Percentiles rank a stretch among this genome's conserved stretches.
Conservation (phyloP, 2,329 filamentous ascomycete genomes). For the Blastomyces silverae region DNA sequence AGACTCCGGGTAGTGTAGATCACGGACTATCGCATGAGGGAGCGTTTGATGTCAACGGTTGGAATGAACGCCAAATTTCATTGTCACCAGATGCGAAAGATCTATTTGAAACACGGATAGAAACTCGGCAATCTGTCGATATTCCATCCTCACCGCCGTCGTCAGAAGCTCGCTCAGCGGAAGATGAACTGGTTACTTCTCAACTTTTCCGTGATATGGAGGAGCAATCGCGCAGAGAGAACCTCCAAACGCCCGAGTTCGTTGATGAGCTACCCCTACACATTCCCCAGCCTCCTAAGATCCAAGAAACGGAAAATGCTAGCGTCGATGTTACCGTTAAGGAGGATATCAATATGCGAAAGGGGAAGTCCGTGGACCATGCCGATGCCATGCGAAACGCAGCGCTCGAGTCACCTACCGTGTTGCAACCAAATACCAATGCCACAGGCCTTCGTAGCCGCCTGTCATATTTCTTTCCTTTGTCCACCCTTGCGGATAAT, state of each 20-base stretch:
- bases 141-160: background rate
- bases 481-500: constrained; percentile 40
- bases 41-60: background rate
- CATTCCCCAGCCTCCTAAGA: background rate
- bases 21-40: background rate
- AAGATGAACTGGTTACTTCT: background rate
- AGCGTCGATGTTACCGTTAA: background rate
- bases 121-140: background rate
- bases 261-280: background rate
- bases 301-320: background rate
- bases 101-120: background rate
- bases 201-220: constrained; percentile 6
- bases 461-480: constrained; percentile 40
- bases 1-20: background rate
- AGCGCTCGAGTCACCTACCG: background rate
- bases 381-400: constrained; percentile 9
- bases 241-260: background rate
- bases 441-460: constrained; percentile 37
- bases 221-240: background rate
- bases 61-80: background rate
- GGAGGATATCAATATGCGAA: background rate
- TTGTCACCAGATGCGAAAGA: constrained; percentile 1
- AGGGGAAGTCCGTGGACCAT: background rate
- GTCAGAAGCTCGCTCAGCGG: background rate
- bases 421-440: constrained; percentile 25